Evolutionary conservation across 2,329 filamentous ascomycete species (phyloP).

Genomic region (Pleurostoma richardsiae): DNA sequence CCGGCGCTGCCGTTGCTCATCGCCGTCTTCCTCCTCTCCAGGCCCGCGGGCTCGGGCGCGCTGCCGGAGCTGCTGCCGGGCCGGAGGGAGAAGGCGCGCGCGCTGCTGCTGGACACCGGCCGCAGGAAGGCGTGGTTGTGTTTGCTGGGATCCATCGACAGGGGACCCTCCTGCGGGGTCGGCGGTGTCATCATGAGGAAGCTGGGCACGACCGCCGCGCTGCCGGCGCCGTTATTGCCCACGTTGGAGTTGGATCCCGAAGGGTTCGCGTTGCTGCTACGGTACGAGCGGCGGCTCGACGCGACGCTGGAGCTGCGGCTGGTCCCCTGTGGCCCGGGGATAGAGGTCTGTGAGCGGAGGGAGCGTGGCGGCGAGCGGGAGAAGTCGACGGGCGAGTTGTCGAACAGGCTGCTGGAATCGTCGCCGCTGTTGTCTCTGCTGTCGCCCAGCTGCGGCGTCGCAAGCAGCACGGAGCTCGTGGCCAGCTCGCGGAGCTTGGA

Average conservation of each 20-base stretch:
- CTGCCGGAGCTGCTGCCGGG: constrained; percentile 10
- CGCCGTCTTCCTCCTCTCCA: constrained; percentile 8
- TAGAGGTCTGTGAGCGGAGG: constrained; percentile 42
- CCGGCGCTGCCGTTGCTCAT: constrained; percentile 11
- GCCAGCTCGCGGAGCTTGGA: constrained; percentile 77
- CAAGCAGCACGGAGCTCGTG: constrained; percentile 65
- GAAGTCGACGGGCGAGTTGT: constrained; percentile 49
- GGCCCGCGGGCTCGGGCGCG: constrained; percentile 1
- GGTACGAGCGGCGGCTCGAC: constrained; percentile 37
- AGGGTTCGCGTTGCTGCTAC: constrained; percentile 12
- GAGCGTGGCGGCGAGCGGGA: constrained; percentile 54
- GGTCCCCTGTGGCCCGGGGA: constrained; percentile 35
- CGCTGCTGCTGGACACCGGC: constrained; percentile 15
- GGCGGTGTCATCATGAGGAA: constrained; percentile 43
- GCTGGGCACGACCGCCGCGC: constrained; percentile 24
- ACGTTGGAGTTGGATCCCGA: background rate
- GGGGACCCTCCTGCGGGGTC: constrained; percentile 24
- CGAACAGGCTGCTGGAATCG: constrained; percentile 51
- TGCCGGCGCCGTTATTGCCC: constrained; percentile 8
- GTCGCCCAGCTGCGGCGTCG: constrained; percentile 33
- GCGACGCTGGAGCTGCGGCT: constrained; percentile 51
- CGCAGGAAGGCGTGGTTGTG: constrained; percentile 11
- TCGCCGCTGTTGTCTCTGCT: constrained; percentile 46
- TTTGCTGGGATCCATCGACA: constrained; percentile 7
- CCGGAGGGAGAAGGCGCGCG: constrained; percentile 10